Conservation (phyloP, 1,284 basidiomycete genomes). For the Cerioporus squamosus region DNA sequence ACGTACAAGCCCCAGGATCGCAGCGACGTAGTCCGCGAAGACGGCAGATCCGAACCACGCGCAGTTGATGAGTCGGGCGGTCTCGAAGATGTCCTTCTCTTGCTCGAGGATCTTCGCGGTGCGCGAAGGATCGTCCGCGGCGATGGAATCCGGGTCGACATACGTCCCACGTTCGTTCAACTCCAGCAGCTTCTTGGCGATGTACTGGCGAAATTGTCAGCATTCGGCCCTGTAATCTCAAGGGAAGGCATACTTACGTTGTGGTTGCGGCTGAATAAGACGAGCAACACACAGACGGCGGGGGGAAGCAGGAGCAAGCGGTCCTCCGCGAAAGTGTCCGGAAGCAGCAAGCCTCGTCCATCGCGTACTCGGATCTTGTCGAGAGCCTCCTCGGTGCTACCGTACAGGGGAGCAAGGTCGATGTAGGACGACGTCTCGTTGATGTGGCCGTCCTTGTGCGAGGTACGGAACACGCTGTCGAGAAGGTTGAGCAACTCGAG, state of each 20-base stretch:
- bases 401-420: constrained; percentile 83
- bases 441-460: constrained; percentile 64
- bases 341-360: constrained; percentile 68
- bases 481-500: background rate
- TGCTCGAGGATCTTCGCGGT: constrained; percentile 52
- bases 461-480: constrained; percentile 72
- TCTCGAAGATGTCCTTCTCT: constrained; percentile 85
- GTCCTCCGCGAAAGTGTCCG: constrained; percentile 79
- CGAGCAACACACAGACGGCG: constrained; percentile 69
- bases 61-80: constrained; percentile 76
- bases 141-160: constrained; percentile 47
- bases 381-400: constrained; percentile 65
- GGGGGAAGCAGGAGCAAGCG: constrained; percentile 84
- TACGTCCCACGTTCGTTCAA: constrained; percentile 77
- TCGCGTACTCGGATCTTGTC: constrained; percentile 63
- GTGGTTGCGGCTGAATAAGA: constrained; percentile 86
- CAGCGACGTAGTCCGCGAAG: constrained; percentile 78
- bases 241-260: constrained; percentile 58
- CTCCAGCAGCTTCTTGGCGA: constrained; percentile 75
- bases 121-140: constrained; percentile 33
- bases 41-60: constrained; percentile 76
- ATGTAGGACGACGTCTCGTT: constrained; percentile 90
- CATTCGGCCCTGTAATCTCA: no score
- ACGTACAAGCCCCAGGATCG: constrained; percentile 74
- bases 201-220: constrained; percentile 57